A percentile compares a stretch with the other conserved stretches of the same genome.
phyloP scores from a whole-genome alignment of 805 yeast species.

The Saccharomycopsis capsularis region DNA sequence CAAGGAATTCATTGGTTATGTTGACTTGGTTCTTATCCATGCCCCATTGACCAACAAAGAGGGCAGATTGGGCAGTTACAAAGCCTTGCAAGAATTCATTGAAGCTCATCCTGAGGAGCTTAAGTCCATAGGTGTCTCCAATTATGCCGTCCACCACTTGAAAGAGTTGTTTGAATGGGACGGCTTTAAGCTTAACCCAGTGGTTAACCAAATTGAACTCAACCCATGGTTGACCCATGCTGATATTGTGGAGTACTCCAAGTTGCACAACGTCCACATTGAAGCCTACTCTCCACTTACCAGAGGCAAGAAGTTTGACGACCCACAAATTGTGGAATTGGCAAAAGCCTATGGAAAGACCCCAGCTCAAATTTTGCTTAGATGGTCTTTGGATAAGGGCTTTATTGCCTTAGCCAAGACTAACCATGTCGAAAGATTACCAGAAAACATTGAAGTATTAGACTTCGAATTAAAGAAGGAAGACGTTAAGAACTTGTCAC shows the following conservation, averaged over 20 bases:
- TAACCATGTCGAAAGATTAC: slow-evolving; percentile 28
- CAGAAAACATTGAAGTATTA: slow-evolving; percentile 36
- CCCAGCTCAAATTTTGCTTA: slow-evolving; percentile 45
- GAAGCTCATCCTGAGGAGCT: slow-evolving; percentile 46
- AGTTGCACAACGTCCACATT: slow-evolving; percentile 38
- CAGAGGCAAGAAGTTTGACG: slow-evolving; percentile 41
- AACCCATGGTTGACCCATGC: slow-evolving; percentile 44
- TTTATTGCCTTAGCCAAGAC: slow-evolving; percentile 51
- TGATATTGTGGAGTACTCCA: slow-evolving; percentile 38
- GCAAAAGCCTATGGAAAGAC: slow-evolving; percentile 88
- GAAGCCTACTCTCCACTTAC: slow-evolving; percentile 67
- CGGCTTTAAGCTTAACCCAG: slow-evolving; percentile 44
- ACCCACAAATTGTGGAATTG: slow-evolving; percentile 73
- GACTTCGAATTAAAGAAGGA: slow-evolving; percentile 36
- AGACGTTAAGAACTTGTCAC: slow-evolving; percentile 32
- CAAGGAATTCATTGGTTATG: slow-evolving; percentile 43
- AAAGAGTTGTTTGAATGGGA: slow-evolving; percentile 55
- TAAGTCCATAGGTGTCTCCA: slow-evolving; percentile 70
- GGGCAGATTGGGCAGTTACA: slow-evolving; percentile 52
- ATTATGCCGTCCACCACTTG: slow-evolving; percentile 54
- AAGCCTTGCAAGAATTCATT: slow-evolving; percentile 61
- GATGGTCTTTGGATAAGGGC: slow-evolving; percentile 56
- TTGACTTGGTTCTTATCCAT: slow-evolving; percentile 65
- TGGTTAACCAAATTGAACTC: slow-evolving; percentile 46
- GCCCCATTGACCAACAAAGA: slow-evolving; percentile 45